Conservation (phyloP, 768 basidiomycete genomes). For the Boletus rubropictus region DNA sequence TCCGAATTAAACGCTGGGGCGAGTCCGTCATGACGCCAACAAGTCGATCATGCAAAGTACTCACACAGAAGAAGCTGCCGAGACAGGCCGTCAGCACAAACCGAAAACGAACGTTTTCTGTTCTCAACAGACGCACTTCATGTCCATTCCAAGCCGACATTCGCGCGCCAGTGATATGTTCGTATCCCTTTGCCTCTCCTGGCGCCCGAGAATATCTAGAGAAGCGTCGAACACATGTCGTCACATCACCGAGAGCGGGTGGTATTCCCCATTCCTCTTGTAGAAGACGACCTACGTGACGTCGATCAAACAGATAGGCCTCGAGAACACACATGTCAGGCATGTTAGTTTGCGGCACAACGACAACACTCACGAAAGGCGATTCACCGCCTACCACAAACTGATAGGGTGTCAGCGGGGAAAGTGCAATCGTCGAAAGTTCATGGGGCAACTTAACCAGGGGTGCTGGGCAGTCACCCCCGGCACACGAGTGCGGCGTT, state of each 20-base stretch:
- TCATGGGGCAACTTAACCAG: slow-evolving; percentile 60
- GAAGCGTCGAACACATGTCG: slow-evolving; percentile 79
- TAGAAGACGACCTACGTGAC: slow-evolving; percentile 59
- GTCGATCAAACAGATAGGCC: slow-evolving; percentile 64
- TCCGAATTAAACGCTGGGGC: slow-evolving; percentile 65
- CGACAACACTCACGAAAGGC: slow-evolving; percentile 51
- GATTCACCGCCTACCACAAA: slow-evolving; percentile 83
- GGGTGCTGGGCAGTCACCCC: slow-evolving; percentile 58
- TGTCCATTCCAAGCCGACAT: slow-evolving; percentile 69
- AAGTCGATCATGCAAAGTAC: slow-evolving; percentile 21
- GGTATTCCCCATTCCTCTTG: slow-evolving; percentile 66
- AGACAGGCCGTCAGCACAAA: slow-evolving; percentile 10
- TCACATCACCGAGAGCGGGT: slow-evolving; percentile 43
- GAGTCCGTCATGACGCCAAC: slow-evolving; percentile 3
- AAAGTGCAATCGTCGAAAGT: slow-evolving; percentile 69
- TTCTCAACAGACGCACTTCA: slow-evolving; percentile 44
- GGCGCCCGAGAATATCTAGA: slow-evolving; percentile 42
- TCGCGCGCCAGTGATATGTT: slow-evolving; percentile 74
- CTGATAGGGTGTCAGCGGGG: slow-evolving; percentile 74
- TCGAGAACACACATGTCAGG: slow-evolving; percentile 5
- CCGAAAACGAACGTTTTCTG: neutral
- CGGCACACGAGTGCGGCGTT: slow-evolving; percentile 56
- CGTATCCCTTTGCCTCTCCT: slow-evolving; percentile 35
- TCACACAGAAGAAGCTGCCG: slow-evolving; percentile 58
- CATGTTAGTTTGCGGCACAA: neutral